Percentiles rank a stretch among this genome's conserved stretches.
These are phyloP conservation scores for Pseudogymnoascus sp. DNA, from an alignment of 2,329 filamentous ascomycete species.

Conservation along the genomic window DNA sequence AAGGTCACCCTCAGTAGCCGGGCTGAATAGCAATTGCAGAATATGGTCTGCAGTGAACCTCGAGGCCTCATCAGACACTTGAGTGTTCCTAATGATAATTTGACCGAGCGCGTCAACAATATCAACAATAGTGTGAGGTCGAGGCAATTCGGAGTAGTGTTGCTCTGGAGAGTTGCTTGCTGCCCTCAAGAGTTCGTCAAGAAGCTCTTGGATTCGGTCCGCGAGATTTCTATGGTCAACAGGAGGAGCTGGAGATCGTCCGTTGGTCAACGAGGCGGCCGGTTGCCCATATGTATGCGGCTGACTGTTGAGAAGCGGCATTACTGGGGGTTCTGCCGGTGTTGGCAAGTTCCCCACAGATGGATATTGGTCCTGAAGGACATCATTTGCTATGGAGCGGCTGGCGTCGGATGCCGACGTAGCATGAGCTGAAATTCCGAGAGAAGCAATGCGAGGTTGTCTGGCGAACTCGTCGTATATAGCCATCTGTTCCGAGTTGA, in stretches of 20 bases:
- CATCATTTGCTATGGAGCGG: slow-evolving; percentile 53
- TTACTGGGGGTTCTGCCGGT: slow-evolving; percentile 48
- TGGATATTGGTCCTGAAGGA: slow-evolving; percentile 53
- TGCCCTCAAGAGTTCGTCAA: slow-evolving; percentile 47
- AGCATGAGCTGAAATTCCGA: slow-evolving; percentile 46
- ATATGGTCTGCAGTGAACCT: slow-evolving; percentile 53
- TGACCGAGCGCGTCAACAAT: slow-evolving; percentile 53
- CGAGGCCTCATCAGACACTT: slow-evolving; percentile 51
- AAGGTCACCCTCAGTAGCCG: slow-evolving; percentile 43
- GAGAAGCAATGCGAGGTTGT: slow-evolving; percentile 60
- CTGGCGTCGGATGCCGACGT: slow-evolving; percentile 53
- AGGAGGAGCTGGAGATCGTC: slow-evolving; percentile 35
- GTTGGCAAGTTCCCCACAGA: slow-evolving; percentile 49
- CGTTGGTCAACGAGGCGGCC: slow-evolving; percentile 41
- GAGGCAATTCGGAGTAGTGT: slow-evolving; percentile 50
- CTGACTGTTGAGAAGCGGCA: slow-evolving; percentile 41
- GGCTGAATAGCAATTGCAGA: slow-evolving; percentile 45
- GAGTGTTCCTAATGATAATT: slow-evolving; percentile 53
- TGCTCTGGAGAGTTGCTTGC: slow-evolving; percentile 47
- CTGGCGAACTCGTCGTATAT: slow-evolving; percentile 96
- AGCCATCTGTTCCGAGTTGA: slow-evolving; percentile 86
- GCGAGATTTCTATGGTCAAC: slow-evolving; percentile 44
- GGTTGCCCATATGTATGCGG: slow-evolving; percentile 47
- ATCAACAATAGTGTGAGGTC: slow-evolving; percentile 52
- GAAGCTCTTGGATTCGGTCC: slow-evolving; percentile 48